phyloP scores from a whole-genome alignment of 352 stramenopile genomes.

The Pythium graminicola region DNA sequence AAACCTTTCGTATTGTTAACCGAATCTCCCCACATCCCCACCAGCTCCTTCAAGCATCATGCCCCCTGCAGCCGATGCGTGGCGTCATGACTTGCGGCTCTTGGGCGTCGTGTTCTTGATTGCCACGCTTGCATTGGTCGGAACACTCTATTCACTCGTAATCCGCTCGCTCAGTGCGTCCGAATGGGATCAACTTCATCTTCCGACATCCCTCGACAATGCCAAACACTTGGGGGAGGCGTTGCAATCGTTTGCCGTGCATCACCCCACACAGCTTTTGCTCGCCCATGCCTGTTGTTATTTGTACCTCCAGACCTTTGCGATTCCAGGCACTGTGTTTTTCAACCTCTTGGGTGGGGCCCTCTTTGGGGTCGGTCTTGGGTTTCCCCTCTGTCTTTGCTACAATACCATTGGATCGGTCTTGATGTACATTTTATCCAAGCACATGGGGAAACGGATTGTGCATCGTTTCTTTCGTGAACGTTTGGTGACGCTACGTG shows the following conservation, averaged over 20 bases:
- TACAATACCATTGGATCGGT: slow-evolving; percentile 79
- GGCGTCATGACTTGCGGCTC: slow-evolving; percentile 46
- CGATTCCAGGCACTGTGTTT: slow-evolving; percentile 74
- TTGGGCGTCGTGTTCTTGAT: slow-evolving; percentile 37
- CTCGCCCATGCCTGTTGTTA: slow-evolving; percentile 68
- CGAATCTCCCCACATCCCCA: too few relatives aligned
- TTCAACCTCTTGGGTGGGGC: slow-evolving; percentile 73
- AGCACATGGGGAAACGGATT: slow-evolving; percentile 43
- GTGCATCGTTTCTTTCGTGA: slow-evolving; percentile 46
- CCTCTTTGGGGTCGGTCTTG: slow-evolving; percentile 58
- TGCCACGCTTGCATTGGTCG: slow-evolving; percentile 29
- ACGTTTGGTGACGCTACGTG: slow-evolving; percentile 42
- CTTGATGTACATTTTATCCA: slow-evolving; percentile 69
- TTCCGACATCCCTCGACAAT: slow-evolving; percentile 54
- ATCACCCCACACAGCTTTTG: slow-evolving; percentile 34
- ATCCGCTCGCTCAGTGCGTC: slow-evolving; percentile 39
- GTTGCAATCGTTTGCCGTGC: slow-evolving; percentile 46
- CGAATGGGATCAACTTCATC: slow-evolving; percentile 45
- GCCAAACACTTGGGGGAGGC: slow-evolving; percentile 61
- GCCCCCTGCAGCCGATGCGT: slow-evolving; percentile 14
- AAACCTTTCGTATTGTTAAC: too few relatives aligned
- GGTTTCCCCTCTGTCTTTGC: slow-evolving; percentile 66
- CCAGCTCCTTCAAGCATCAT: background rate
- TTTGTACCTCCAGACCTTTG: slow-evolving; percentile 74
- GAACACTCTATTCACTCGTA: slow-evolving; percentile 50